These are phyloP conservation scores for Pestalotiopsis sp. DNA, from an alignment of 2,329 filamentous ascomycete species.

Conservation along the genomic window DNA sequence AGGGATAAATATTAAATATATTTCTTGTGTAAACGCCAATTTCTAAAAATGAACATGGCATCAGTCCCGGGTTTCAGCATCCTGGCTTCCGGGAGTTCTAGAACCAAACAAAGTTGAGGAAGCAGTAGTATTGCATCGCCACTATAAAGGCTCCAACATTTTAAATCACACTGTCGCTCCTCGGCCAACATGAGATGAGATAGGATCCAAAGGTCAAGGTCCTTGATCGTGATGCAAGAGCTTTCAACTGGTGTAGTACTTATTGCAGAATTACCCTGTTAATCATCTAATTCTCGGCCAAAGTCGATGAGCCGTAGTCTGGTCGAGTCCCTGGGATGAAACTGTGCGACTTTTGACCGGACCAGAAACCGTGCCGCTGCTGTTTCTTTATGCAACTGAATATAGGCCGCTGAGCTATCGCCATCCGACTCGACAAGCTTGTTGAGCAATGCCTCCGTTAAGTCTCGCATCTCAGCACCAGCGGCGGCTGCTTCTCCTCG, in stretches of 20 bases:
- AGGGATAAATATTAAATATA: neutral
- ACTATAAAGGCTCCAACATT: too few relatives aligned
- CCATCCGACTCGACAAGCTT: constrained; percentile 55
- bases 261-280: neutral
- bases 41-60: neutral
- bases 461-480: constrained; percentile 57
- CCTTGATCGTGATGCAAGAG: neutral
- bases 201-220: neutral
- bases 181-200: neutral
- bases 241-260: neutral
- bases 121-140: neutral
- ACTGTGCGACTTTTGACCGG: constrained; percentile 65
- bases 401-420: constrained; percentile 58
- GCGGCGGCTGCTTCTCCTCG: constrained; percentile 52
- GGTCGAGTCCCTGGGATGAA: constrained; percentile 65
- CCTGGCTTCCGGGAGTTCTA: neutral
- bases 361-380: constrained; percentile 66
- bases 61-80: constrained; percentile 4
- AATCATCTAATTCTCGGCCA: constrained; percentile 63
- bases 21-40: neutral
- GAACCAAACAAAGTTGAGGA: neutral
- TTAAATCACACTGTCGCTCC: too few relatives aligned
- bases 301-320: constrained; percentile 64
- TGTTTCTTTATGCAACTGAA: constrained; percentile 60
- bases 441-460: constrained; percentile 64